Evolutionary conservation across 1,139 yeast species (phyloP), one percentile per base, ranked within the genome.

Genomic region (Lodderomyces parapsilosis): DNA sequence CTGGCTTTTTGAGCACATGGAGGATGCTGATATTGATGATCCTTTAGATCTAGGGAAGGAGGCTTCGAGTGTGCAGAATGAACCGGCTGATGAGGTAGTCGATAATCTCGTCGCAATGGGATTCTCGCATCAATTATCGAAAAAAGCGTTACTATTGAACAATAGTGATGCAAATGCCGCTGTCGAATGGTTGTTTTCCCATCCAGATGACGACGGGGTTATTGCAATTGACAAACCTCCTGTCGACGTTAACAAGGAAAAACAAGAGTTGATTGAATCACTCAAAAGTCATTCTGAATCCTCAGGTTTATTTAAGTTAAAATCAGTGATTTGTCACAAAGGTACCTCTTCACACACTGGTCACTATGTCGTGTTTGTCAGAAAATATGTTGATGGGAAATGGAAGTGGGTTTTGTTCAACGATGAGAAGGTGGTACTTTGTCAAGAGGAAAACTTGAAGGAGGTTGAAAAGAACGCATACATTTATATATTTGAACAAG

Each of bases 311-410:
- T 93, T 86, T 58, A 55, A 58, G 13, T 65, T 93, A 37, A 75
- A 79, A 43, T 87, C 89, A 0, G 87, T 89, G 8, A 76, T 93
- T 18, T 91, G 98, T 58, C 99, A 93, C 62, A 93, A 93, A 61
- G 99, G 99, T 9, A 75, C 85, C 1, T 88, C 96, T 15, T 88
- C 93, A 1, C 97, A 93, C 49, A 89, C 97, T 0, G 99, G 99
- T 0, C 99, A 93, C 62, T 93, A 93, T 60, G 98, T 94, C 33
- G 91, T 86, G 0, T 93, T 86, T 56, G 72, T 90, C 38, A 78
- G 78, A 50, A 53, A 58, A 25, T 44, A 59, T 0, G 63, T 72
- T 1, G 71, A 71, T 4, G 71, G 66, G 1, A 63, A 63, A 37
- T 65, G 56, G n/a, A 68, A 71, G 45, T 91, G 98, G 97, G 84